These are phyloP conservation scores for Vigna angularis DNA, from an alignment of 306 rosid species.

Conservation along the genomic window DNA sequence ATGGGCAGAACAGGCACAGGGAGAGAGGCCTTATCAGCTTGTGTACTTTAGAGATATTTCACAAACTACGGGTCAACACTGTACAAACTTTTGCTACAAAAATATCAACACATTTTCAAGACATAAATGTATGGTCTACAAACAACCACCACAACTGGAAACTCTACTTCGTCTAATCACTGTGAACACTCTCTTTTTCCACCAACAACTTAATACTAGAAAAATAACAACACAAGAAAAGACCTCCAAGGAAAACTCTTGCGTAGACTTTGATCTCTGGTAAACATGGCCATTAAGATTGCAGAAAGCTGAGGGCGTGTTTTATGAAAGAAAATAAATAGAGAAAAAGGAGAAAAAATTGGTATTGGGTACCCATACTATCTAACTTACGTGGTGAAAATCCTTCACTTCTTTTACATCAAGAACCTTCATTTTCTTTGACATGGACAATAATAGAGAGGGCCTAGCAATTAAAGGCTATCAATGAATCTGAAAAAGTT, in stretches of 20 bases:
- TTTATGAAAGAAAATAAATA: background rate
- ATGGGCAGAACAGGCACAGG: constrained; percentile 64
- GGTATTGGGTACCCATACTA: background rate
- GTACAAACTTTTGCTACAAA: constrained; percentile 40
- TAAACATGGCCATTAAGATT: constrained; percentile 28
- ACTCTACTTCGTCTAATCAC: constrained; percentile 12
- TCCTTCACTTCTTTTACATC: background rate
- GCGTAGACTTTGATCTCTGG: constrained; percentile 2
- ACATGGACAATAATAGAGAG: constrained; percentile 60
- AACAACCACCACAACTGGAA: constrained; percentile 46
- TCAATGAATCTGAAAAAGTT: constrained; percentile 77
- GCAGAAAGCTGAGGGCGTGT: background rate
- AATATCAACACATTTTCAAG: constrained; percentile 34
- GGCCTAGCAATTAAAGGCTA: constrained; percentile 69
- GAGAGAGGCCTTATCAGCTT: constrained; percentile 54
- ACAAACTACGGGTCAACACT: constrained; percentile 51
- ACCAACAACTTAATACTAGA: constrained; percentile 7
- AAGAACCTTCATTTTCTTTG: constrained; percentile 39
- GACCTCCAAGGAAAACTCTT: background rate
- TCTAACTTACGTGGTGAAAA: constrained; percentile 41
- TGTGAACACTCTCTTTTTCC: constrained; percentile 1
- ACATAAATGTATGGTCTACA: constrained; percentile 63
- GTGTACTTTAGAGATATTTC: constrained; percentile 62
- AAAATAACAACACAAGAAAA: background rate
- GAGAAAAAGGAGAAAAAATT: no score